Evolutionary conservation across 768 basidiomycete genomes (phyloP), one percentile per base, ranked within the genome.

Genomic region (Trametes gibbosa): DNA sequence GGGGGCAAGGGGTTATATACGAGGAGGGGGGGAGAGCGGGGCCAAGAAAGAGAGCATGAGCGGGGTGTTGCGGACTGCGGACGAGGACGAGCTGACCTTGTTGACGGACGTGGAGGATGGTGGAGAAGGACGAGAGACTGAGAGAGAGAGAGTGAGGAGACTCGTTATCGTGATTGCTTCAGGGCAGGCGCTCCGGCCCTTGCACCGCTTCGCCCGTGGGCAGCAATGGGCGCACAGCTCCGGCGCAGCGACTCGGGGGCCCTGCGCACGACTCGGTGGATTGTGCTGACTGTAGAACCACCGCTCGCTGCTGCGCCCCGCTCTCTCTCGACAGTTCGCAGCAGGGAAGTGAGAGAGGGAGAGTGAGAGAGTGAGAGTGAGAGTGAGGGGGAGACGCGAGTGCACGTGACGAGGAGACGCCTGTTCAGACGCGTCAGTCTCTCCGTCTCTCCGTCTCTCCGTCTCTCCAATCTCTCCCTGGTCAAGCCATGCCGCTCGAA

Each of bases 401-500:
- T n/a, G n/a, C n/a, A n/a, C n/a, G n/a, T n/a, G n/a, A n/a, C n/a
- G n/a, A n/a, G n/a, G n/a, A n/a, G n/a, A n/a, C n/a, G n/a, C n/a
- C n/a, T n/a, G n/a, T n/a, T n/a, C n/a, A n/a, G n/a, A n/a, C n/a
- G n/a, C n/a, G n/a, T n/a, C n/a, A n/a, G n/a, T n/a, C n/a, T n/a
- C n/a, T n/a, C n/a, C n/a, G n/a, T n/a, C n/a, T n/a, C n/a, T n/a
- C n/a, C n/a, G n/a, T n/a, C n/a, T n/a, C n/a, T n/a, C n/a, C n/a
- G n/a, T n/a, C n/a, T n/a, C n/a, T n/a, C n/a, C n/a, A n/a, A n/a
- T n/a, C n/a, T n/a, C n/a, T n/a, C n/a, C n/a, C n/a, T n/a, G n/a
- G n/a, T n/a, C n/a, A n/a, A n/a, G n/a, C 71, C 58, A 97, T 97
- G 94, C 92, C 93, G 66, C 83, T 97, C 70, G 95, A 99, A 85